Percentiles rank a stretch among this genome's conserved stretches.
phyloP scores from a whole-genome alignment of 768 basidiomycete genomes.

The Pisolithus albus region DNA sequence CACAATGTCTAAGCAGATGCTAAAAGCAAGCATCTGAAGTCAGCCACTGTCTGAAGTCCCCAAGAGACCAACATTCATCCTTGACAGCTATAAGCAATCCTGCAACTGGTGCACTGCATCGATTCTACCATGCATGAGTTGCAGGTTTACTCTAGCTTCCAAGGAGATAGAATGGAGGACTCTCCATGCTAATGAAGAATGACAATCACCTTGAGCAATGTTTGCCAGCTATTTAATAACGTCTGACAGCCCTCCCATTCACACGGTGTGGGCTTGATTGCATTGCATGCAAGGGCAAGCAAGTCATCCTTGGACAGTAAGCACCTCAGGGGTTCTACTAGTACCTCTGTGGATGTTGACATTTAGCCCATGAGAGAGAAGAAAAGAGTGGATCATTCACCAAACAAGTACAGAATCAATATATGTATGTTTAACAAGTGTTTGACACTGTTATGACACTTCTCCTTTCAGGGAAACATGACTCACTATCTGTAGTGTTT shows the following conservation, averaged over 20 bases:
- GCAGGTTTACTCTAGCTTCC: conserved; percentile 9
- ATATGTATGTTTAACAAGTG: not conserved
- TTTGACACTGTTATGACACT: too few species aligned
- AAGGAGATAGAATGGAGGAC: not conserved
- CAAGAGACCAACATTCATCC: not conserved
- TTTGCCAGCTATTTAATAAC: conserved; percentile 24
- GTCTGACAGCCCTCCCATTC: conserved; percentile 23
- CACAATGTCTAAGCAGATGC: conserved; percentile 24
- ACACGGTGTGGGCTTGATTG: conserved; percentile 21
- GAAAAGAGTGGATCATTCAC: not conserved
- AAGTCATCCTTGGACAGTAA: conserved; percentile 18
- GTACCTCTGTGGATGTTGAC: conserved; percentile 8
- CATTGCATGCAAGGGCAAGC: conserved; percentile 15
- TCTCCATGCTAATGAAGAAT: conserved; percentile 1
- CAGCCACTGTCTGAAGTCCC: not conserved
- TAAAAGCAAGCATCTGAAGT: conserved; percentile 9
- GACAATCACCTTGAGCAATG: conserved; percentile 24
- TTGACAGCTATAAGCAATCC: conserved; percentile 16
- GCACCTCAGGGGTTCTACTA: conserved; percentile 9
- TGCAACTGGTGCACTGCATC: conserved; percentile 12
- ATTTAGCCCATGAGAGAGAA: conserved; percentile 1
- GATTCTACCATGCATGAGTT: conserved; percentile 6
- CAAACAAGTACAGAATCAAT: not conserved
- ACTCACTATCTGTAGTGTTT: too few species aligned
- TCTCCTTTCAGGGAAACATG: too few species aligned